Base-by-base conservation (phyloP, 257 asterid species). In the Nicotiana noctiflora region DNA sequence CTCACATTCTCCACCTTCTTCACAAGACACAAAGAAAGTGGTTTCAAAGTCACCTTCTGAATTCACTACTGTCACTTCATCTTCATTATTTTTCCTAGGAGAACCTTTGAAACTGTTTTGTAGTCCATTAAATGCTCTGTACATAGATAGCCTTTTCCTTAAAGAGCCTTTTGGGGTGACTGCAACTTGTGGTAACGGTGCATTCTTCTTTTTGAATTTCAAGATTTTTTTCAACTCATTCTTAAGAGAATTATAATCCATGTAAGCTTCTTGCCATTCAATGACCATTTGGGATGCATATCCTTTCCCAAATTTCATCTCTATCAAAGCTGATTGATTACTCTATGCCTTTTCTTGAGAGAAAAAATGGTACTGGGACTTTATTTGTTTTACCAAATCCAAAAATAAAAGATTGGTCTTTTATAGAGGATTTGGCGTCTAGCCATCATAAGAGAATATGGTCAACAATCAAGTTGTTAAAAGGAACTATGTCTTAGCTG, bases 271-370 rank as follows among this genome's bases (percentile, higher is more conserved):
- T 81, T 88, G 91, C 98, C 97, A 93, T 92, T 94, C 98, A 53
- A 81, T 97, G 57, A 94, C 96, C 97, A 91, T 89, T 80, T 94
- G 98, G 81, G 94, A 90, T 80, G 89, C 87, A 64, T 88, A 80
- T 84, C 93, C 98, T 85, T 91, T 93, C 72, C 98, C 97, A 21
- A 94, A 94, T 90, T 94, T 94, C 98, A 94, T 94, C 81, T 86
- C 86, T 72, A 46, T 19, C 53, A 37, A 3, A 64, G 23, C 23
- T 63, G n/a, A 63, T 27, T 62, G 14, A 25, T 13, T 15, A 34
- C 17, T 62, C 37, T 66, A 27, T 63, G n/a, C n/a, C 8, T 62
- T 63, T 27, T 2, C 32, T 21, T 44, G 6, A 70, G 46, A 44
- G 37, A 68, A 70, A 21, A 13, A 1, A 46, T 5, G 12, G 57